Conservation (phyloP, 176 grass and related monocot genomes). For the Hsuehochloa calcarea region DNA sequence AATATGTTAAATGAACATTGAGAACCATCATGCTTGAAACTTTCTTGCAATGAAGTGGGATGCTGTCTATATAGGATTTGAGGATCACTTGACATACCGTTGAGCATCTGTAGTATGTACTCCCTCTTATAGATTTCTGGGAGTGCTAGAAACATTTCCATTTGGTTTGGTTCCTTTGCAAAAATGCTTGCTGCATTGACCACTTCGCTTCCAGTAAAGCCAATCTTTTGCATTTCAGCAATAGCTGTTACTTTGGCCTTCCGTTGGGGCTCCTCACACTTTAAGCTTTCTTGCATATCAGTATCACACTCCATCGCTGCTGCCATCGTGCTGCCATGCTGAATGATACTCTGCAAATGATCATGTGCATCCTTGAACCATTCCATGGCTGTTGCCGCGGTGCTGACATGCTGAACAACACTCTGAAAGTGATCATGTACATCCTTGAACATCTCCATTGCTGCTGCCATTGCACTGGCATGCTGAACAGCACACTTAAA, state of each 20-base stretch:
- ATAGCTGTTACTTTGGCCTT: constrained; percentile 48
- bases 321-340: not conserved
- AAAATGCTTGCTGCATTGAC: constrained; percentile 44
- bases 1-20: not conserved
- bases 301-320: constrained; percentile 8
- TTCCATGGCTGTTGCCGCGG: constrained; percentile 1
- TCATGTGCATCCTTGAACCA: constrained; percentile 38
- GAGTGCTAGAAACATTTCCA: constrained; percentile 51
- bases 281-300: constrained; percentile 25
- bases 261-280: constrained; percentile 30
- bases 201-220: constrained; percentile 39
- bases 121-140: constrained; percentile 48
- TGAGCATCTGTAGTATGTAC: constrained; percentile 46
- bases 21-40: not conserved
- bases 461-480: constrained; percentile 31
- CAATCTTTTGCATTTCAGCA: constrained; percentile 43
- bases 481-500: constrained; percentile 37
- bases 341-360: constrained; percentile 14
- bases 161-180: constrained; percentile 47
- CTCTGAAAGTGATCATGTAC: constrained; percentile 28
- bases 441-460: constrained; percentile 40
- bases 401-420: constrained; percentile 29
- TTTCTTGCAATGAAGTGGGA: not conserved
- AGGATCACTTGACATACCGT: not conserved
- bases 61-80: not conserved